A percentile compares a stretch with the other conserved stretches of the same genome.
These are phyloP conservation scores for Tillandsia leiboldiana DNA, from an alignment of 176 grass and related monocot genomes.

Conservation along the genomic window DNA sequence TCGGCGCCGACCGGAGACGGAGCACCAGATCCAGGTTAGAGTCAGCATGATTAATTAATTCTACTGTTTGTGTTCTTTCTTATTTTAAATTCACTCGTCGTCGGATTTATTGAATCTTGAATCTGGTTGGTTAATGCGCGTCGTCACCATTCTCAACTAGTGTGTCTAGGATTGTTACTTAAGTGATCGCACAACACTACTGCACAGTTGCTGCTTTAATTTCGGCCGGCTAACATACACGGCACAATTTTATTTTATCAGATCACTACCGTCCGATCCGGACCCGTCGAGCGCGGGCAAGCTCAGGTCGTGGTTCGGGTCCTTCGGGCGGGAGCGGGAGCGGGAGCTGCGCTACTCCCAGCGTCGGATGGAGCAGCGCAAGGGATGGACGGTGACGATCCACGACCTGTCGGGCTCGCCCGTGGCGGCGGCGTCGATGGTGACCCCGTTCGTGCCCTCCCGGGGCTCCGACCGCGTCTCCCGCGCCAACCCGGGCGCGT, in stretches of 20 bases:
- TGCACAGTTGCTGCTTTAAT: not conserved
- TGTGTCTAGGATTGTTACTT: no score
- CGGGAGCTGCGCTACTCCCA: conserved; percentile 20
- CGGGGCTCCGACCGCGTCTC: conserved; percentile 85
- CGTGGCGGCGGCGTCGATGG: conserved; percentile 82
- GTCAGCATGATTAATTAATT: not conserved
- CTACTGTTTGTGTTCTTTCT: not conserved
- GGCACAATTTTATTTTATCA: conserved; percentile 10
- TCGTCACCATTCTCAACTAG: not conserved
- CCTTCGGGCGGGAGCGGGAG: conserved; percentile 13
- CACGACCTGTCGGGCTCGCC: conserved; percentile 91
- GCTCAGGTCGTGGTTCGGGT: conserved; percentile 47
- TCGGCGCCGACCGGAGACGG: conserved; percentile 51
- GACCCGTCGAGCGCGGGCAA: conserved; percentile 22
- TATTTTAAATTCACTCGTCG: no score
- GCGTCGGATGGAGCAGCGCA: conserved; percentile 49
- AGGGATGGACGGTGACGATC: conserved; percentile 95
- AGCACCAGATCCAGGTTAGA: conserved; percentile 46
- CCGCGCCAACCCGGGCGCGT: conserved; percentile 73
- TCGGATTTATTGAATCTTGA: no score
- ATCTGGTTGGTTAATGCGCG: not conserved
- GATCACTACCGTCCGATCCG: conserved; percentile 35
- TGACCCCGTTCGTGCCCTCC: conserved; percentile 90
- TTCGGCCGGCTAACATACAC: not conserved
- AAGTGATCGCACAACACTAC: no score